These are phyloP conservation scores for Apiospora saccharicola DNA, from an alignment of 2,329 filamentous ascomycete species.

Conservation along the genomic window DNA sequence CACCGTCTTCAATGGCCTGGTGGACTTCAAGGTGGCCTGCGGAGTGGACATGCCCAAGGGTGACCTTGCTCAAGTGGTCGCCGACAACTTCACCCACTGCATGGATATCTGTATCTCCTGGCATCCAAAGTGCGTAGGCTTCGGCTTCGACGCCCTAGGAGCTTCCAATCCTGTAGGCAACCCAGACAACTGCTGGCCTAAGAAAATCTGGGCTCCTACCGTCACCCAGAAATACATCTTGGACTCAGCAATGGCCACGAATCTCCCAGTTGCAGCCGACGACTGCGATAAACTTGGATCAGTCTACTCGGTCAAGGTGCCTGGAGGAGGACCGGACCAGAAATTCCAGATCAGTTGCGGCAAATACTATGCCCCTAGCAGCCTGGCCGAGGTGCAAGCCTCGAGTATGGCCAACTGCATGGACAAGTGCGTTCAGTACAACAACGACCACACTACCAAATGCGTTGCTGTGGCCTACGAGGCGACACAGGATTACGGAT, in stretches of 20 bases:
- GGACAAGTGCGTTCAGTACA: conserved; percentile 9
- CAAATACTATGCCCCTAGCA: not conserved
- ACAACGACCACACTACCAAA: not conserved
- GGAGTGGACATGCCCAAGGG: conserved; percentile 7
- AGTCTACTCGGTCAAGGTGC: not conserved
- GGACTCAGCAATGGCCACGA: conserved; percentile 2
- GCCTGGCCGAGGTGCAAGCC: not conserved
- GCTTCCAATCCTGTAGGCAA: not conserved
- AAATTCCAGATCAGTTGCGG: not conserved
- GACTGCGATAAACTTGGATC: not conserved
- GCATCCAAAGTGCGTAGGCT: not conserved
- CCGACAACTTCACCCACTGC: conserved; percentile 15
- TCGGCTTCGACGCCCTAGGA: not conserved
- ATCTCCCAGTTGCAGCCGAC: not conserved
- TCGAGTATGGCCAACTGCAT: conserved; percentile 7
- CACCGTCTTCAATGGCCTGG: not conserved
- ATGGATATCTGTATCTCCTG: conserved; percentile 9
- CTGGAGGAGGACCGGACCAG: not conserved
- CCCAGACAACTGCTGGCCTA: conserved; percentile 1
- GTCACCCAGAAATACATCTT: not conserved
- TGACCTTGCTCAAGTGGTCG: not conserved
- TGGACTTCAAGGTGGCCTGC: conserved; percentile 11
- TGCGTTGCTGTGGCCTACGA: conserved; percentile 6
- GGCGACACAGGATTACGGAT: not conserved
- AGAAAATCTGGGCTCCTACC: not conserved